Percentiles rank a stretch among this genome's conserved stretches.
phyloP scores from a whole-genome alignment of 148 eudicot species.

The Nepenthes gracilis region DNA sequence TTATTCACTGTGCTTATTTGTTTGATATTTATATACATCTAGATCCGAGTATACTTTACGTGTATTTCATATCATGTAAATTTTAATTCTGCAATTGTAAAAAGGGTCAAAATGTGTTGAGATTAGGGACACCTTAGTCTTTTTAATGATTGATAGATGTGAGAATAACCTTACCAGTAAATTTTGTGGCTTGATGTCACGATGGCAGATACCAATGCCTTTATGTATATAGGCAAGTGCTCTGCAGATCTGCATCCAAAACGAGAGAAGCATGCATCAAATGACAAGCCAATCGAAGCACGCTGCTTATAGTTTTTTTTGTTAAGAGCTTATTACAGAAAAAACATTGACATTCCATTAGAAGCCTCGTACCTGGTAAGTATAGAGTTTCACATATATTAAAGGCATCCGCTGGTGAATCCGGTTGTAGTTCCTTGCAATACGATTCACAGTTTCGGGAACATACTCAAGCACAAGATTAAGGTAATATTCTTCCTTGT shows the following conservation, averaged over 20 bases:
- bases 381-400: slow-evolving; percentile 84
- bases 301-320: no score
- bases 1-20: no score
- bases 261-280: background rate
- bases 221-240: slow-evolving; percentile 86
- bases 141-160: background rate
- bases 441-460: slow-evolving; percentile 92
- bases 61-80: no score
- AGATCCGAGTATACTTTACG: no score
- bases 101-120: no score
- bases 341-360: background rate
- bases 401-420: slow-evolving; percentile 88
- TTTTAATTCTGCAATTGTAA: no score
- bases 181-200: slow-evolving; percentile 96
- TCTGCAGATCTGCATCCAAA: slow-evolving; percentile 67
- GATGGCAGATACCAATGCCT: slow-evolving; percentile 85
- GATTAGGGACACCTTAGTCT: no score
- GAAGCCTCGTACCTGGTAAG: slow-evolving; percentile 62
- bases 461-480: slow-evolving; percentile 98
- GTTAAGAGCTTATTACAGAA: background rate
- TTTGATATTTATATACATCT: no score
- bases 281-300: background rate
- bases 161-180: slow-evolving; percentile 49
- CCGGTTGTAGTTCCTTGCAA: slow-evolving; percentile 86
- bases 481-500: slow-evolving; percentile 90